Evolutionary conservation across 208 protist species (phyloP), one percentile per base, ranked within the genome.

Genomic region (Leishmania tarentolae): DNA sequence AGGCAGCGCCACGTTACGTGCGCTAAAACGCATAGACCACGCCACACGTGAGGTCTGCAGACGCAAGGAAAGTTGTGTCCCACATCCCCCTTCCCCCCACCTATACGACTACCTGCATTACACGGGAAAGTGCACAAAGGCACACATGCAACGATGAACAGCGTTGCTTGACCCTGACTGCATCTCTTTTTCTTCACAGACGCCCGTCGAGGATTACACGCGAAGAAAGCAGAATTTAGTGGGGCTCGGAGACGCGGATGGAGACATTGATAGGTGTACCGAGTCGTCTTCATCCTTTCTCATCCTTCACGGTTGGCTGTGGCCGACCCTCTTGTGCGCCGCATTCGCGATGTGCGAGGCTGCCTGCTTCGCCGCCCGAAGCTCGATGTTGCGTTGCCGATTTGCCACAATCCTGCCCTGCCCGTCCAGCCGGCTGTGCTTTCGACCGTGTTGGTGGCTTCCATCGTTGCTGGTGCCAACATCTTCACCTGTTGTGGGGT

Each of bases 341-440:
- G 80, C 81, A 83, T 88, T 90, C 7, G 72, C 82, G 35, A 75
- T 57, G 68, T 90, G 85, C 17, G 87, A 89, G n/a, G 88, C 88
- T 28, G 75, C 66, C 73, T 91, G 88, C 80, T 92, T 92, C 31
- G 90, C 87, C 57, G 89, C 82, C 9, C 87, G 81, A 40, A 84
- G 46, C 46, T 82, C 81, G 56, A 95, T 85, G 66, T 95, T 95
- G 63, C 86, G 74, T 70, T 89, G 86, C 11, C 93, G 79, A 71
- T 95, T 95, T 44, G 83, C 83, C 61, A 96, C 89, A 44, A 94
- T 89, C 75, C 78, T 65, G 70, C 88, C 86, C 69, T 91, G 88
- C 17, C 61, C 78, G 46, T 81, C 85, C 19, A 76, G 69, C 47
- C 73, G 74, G 46, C 53, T 76, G 6, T 70, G 50, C 70, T 82